These are phyloP conservation scores for Cladophialophora exuberans DNA, from an alignment of 2,329 filamentous ascomycete species.

Conservation along the genomic window DNA sequence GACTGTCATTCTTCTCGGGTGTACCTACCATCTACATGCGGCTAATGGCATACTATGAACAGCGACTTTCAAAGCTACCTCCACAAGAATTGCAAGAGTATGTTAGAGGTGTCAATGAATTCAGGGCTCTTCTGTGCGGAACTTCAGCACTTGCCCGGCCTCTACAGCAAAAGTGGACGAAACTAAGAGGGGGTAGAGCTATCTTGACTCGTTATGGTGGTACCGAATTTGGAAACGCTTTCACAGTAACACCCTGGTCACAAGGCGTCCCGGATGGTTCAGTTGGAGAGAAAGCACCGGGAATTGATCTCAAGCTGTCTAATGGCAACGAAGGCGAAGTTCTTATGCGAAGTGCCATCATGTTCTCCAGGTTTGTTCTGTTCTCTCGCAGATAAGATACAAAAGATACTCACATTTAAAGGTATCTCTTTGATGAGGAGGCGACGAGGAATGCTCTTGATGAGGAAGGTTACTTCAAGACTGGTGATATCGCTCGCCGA, in stretches of 20 bases:
- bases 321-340: conserved; percentile 53
- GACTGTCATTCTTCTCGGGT: conserved; percentile 42
- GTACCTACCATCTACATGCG: conserved; percentile 48
- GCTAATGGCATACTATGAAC: conserved; percentile 39
- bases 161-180: conserved; percentile 54
- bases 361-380: conserved; percentile 40
- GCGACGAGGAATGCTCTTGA: conserved; percentile 25
- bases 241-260: conserved; percentile 42
- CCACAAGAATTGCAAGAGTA: conserved; percentile 40
- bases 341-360: conserved; percentile 42
- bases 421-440: conserved; percentile 42
- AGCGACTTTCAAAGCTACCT: conserved; percentile 23
- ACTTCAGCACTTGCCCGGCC: conserved; percentile 54
- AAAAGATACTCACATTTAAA: conserved; percentile 39
- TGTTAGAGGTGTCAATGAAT: conserved; percentile 41
- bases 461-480: conserved; percentile 45
- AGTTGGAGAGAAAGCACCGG: conserved; percentile 41
- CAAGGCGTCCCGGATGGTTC: conserved; percentile 29
- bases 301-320: conserved; percentile 45
- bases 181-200: conserved; percentile 42
- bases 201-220: conserved; percentile 49
- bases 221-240: conserved; percentile 47
- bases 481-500: conserved; percentile 39
- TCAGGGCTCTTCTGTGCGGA: conserved; percentile 30
- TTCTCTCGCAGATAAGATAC: background rate